Evolutionary conservation across 2,329 filamentous ascomycete species (phyloP).

Genomic region (Arthrobotrys iridis): DNA sequence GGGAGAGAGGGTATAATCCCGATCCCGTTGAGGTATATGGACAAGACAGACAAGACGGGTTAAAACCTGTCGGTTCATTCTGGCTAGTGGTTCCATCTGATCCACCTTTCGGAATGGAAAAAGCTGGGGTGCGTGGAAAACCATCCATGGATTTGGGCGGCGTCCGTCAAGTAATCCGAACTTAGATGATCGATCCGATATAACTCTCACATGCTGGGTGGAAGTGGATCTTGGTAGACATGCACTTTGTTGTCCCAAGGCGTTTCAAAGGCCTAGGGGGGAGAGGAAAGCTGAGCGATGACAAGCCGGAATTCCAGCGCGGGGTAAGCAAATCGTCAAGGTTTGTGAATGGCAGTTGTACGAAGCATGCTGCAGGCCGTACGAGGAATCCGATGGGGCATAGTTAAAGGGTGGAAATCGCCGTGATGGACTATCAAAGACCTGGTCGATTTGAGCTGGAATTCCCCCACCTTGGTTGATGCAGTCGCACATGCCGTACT

Average conservation of each 20-base stretch:
- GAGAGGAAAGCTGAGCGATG: no score
- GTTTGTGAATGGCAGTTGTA: neutral
- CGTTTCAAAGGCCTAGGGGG: neutral
- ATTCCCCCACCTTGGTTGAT: constrained; percentile 23
- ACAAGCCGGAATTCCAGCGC: constrained; percentile 47
- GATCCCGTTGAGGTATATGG: neutral
- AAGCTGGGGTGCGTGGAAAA: constrained; percentile 52
- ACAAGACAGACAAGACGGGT: no score
- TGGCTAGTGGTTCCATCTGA: neutral
- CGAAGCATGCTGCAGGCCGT: neutral
- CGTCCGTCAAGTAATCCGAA: constrained; percentile 36
- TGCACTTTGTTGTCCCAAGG: neutral
- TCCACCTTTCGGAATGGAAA: constrained; percentile 22
- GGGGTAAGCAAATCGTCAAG: constrained; percentile 10
- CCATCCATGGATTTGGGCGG: constrained; percentile 48
- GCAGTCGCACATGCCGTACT: no score
- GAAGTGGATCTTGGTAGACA: constrained; percentile 25
- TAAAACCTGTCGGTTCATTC: constrained; percentile 2
- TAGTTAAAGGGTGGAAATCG: neutral
- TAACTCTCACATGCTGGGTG: neutral
- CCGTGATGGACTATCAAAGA: neutral
- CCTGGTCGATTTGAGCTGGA: constrained; percentile 28
- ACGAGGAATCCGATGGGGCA: neutral
- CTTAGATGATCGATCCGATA: constrained; percentile 47
- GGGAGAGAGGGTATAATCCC: no score